Base-by-base conservation (phyloP, 305 asterid species). In the Ajuga reptans region DNA sequence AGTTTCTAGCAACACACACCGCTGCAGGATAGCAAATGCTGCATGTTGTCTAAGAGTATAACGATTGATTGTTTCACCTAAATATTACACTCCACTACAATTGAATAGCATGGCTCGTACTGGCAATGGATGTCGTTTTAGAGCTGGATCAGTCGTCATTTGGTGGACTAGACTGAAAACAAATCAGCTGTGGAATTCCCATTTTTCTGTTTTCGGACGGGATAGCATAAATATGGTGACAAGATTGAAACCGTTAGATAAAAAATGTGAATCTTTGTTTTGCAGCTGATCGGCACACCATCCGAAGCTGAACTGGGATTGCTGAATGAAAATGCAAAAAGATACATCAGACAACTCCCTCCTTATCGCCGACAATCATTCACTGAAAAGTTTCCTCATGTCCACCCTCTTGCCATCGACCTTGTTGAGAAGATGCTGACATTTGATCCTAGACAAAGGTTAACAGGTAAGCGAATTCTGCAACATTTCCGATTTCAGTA, bases 211-310 rank as follows among this genome's bases (percentile, higher is more conserved):
- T 12, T 65, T 6, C 21, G 11, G 43, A 42, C 7, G 27, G 9
- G 34, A 12, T 18, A 21, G 16, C 15, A 21, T 4, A 6, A 9
- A 11, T 62, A 1, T 55, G 0, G 7, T 15, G 39, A 14, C 43
- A n/a, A 41, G 42, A 39, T 52, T 66, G 36, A 39, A 27, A 50
- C 2, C 3, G 36, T 18, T 64, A 34, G 61, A 49, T 24, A 34
- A 37, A 31, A 3, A 33, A 34, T 46, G 24, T 37, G 29, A 43
- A 55, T 37, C 34, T 65, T 70, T 46, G 59, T 58, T 45, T 79
- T 83, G 81, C 90, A 91, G 97, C 79, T 91, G 73, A 91, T 91
- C 53, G 97, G 97, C 69, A 89, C 97, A 43, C 97, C 96, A 52
- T 87, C 93, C 4, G 97, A 91, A 81, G 83, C 95, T 64, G 96